phyloP scores from a whole-genome alignment of 371 early-diverging fungal species.

The Encephalitozoon intestinalis region DNA sequence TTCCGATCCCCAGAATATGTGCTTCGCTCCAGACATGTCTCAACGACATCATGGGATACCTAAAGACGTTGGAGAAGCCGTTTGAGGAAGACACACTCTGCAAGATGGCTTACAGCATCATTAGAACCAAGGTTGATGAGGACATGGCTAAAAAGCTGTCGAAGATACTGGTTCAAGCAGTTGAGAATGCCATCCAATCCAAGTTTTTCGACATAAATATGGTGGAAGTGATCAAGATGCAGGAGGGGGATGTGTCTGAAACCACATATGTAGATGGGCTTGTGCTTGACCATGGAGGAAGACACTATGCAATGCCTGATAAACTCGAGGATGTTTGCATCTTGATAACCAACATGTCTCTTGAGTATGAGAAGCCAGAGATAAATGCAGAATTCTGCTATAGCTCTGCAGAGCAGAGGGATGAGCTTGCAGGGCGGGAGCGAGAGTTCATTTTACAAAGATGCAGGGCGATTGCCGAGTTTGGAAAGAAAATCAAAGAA shows the following conservation, averaged over 20 bases:
- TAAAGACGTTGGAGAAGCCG: conserved; percentile 70
- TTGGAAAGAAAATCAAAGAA: conserved; percentile 68
- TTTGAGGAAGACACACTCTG: conserved; percentile 80
- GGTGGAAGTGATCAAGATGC: conserved; percentile 99
- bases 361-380: conserved; percentile 99
- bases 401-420: conserved; percentile 87
- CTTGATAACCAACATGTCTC: conserved; percentile 87
- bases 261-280: conserved; percentile 84
- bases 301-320: conserved; percentile 99
- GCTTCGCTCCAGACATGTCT: conserved; percentile 82
- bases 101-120: conserved; percentile 79
- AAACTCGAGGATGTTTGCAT: conserved; percentile 77
- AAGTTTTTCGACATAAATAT: conserved; percentile 90
- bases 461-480: conserved; percentile 80
- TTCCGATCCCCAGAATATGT: conserved; percentile 84
- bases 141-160: conserved; percentile 78
- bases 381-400: conserved; percentile 99
- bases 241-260: conserved; percentile 84
- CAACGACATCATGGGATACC: conserved; percentile 68
- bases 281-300: conserved; percentile 96
- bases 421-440: conserved; percentile 91
- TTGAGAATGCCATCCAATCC: conserved; percentile 70
- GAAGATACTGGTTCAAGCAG: conserved; percentile 87
- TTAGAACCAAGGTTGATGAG: conserved; percentile 83
- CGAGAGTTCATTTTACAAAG: conserved; percentile 84